Evolutionary conservation across 805 yeast species (phyloP).

Genomic region (Nakazawaea wickerhamii): DNA sequence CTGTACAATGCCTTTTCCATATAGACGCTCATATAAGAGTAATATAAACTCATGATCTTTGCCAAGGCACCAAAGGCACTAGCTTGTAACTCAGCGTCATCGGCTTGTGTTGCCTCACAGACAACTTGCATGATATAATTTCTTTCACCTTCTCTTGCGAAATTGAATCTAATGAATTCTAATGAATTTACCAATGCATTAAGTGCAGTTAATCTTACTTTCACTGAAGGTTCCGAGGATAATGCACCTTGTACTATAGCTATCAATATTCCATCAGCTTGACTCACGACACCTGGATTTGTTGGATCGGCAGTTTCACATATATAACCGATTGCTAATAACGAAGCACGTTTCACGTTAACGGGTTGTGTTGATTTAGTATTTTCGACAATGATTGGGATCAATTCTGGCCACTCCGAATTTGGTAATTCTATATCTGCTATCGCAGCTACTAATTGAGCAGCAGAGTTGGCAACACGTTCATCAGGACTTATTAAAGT

Average conservation of each 20-base stretch:
- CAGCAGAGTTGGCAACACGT: conserved; percentile 81
- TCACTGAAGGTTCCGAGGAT: conserved; percentile 63
- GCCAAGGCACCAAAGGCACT: conserved; percentile 96
- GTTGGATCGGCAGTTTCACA: conserved; percentile 91
- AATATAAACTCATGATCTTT: conserved; percentile 84
- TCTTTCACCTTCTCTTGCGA: conserved; percentile 90
- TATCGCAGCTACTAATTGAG: conserved; percentile 93
- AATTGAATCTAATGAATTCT: conserved; percentile 82
- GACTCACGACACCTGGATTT: conserved; percentile 70
- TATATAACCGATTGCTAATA: conserved; percentile 88
- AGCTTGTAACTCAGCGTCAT: conserved; percentile 76
- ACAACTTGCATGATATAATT: conserved; percentile 98
- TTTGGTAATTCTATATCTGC: conserved; percentile 94
- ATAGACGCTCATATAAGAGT: conserved; percentile 83
- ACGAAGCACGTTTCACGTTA: conserved; percentile 78
- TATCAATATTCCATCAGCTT: conserved; percentile 86
- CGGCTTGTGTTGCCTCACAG: conserved; percentile 96
- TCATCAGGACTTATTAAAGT: conserved; percentile 63
- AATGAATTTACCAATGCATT: conserved; percentile 88
- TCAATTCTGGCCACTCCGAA: conserved; percentile 83
- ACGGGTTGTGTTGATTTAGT: conserved; percentile 76
- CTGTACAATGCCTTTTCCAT: conserved; percentile 96
- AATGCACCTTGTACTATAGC: conserved; percentile 98
- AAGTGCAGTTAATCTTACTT: conserved; percentile 84
- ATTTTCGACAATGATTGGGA: conserved; percentile 77